Conservation (phyloP, 1,284 basidiomycete genomes). For the Hemileia vastatrix region DNA sequence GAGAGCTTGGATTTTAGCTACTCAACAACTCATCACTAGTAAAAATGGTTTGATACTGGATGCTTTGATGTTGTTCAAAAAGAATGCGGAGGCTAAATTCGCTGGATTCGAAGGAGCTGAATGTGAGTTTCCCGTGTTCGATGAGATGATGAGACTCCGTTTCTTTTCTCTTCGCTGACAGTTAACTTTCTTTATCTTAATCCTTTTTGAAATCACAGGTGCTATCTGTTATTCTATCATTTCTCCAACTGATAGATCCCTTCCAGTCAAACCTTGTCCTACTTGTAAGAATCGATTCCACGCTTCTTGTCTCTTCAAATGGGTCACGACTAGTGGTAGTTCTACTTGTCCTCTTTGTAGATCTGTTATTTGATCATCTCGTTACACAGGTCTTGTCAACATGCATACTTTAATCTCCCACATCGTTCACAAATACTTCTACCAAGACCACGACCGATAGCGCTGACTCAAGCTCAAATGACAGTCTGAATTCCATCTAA, state of each 20-base stretch:
- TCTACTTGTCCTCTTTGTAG: constrained; percentile 84
- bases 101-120: constrained; percentile 81
- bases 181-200: constrained; percentile 55
- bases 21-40: constrained; percentile 81
- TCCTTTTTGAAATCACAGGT: neutral
- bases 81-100: constrained; percentile 84
- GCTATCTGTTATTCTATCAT: constrained; percentile 62
- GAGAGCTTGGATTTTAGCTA: constrained; percentile 85
- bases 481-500: too few species aligned
- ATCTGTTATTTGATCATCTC: constrained; percentile 48
- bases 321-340: too few species aligned
- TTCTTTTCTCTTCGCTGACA: constrained; percentile 64
- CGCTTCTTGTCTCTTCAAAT: constrained; percentile 76
- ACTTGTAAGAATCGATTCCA: constrained; percentile 91
- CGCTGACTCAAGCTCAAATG: too few species aligned
- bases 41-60: constrained; percentile 88
- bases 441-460: too few species aligned
- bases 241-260: constrained; percentile 71
- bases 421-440: too few species aligned
- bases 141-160: too few species aligned
- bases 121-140: too few species aligned
- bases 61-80: constrained; percentile 84
- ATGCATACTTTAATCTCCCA: too few species aligned
- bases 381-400: too few species aligned
- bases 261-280: constrained; percentile 84